phyloP scores from a whole-genome alignment of 257 asterid species.

The Verbena officinalis region DNA sequence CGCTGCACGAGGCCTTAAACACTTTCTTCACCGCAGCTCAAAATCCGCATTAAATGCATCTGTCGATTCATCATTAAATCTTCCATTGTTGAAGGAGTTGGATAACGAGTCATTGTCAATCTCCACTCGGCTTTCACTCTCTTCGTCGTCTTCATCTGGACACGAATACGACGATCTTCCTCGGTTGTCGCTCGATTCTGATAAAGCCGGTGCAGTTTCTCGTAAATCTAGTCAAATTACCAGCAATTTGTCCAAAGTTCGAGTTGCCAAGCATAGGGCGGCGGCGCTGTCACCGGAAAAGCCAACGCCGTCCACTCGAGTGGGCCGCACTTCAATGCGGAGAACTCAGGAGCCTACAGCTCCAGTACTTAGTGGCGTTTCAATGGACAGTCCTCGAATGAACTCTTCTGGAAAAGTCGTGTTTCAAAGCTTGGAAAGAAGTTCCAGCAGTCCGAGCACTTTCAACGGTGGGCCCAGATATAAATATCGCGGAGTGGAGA shows the following conservation, averaged over 20 bases:
- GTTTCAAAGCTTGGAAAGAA: slow-evolving; percentile 86
- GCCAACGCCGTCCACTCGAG: slow-evolving; percentile 39
- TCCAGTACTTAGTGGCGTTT: slow-evolving; percentile 49
- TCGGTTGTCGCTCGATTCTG: slow-evolving; percentile 67
- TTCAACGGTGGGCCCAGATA: slow-evolving; percentile 74
- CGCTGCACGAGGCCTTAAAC: slow-evolving; percentile 50
- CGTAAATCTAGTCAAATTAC: slow-evolving; percentile 34
- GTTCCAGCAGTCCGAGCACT: slow-evolving; percentile 93
- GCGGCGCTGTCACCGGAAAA: slow-evolving; percentile 53
- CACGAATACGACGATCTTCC: slow-evolving; percentile 78
- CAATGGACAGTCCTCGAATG: slow-evolving; percentile 94
- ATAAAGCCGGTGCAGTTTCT: slow-evolving; percentile 38
- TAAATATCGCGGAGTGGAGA: slow-evolving; percentile 83
- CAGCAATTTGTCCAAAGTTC: slow-evolving; percentile 48
- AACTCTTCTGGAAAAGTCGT: slow-evolving; percentile 89
- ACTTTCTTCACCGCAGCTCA: slow-evolving; percentile 61
- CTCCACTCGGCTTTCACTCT: slow-evolving; percentile 67
- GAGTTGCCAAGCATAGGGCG: slow-evolving; percentile 52
- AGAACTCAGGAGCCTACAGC: slow-evolving; percentile 45
- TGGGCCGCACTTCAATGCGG: slow-evolving; percentile 51
- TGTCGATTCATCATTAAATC: slow-evolving; percentile 47
- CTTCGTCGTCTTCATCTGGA: slow-evolving; percentile 66
- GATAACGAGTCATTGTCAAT: slow-evolving; percentile 56
- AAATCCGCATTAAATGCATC: slow-evolving; percentile 48
- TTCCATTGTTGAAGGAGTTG: slow-evolving; percentile 62